Evolutionary conservation across 2,329 filamentous ascomycete genomes (phyloP).

Genomic region (Hymenoscyphus fructigenus): DNA sequence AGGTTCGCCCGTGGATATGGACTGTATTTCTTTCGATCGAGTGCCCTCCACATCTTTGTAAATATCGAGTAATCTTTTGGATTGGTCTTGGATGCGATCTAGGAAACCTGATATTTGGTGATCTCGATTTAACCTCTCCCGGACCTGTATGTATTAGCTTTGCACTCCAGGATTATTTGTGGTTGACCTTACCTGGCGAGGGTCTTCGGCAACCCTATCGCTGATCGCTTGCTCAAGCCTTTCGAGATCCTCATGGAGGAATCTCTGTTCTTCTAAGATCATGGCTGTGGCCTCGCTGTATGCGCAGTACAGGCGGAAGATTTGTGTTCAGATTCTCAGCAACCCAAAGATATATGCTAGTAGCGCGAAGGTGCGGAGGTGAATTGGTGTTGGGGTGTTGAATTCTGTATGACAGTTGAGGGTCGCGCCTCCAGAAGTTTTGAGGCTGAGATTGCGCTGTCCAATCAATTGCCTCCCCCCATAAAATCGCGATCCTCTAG

Average conservation of each 20-base stretch:
- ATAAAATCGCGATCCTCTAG: background rate
- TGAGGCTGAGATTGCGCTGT: slow-evolving; percentile 13
- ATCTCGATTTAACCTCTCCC: slow-evolving; percentile 84
- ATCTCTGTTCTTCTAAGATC: slow-evolving; percentile 90
- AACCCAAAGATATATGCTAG: background rate
- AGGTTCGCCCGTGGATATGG: slow-evolving; percentile 79
- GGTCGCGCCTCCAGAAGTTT: slow-evolving; percentile 16
- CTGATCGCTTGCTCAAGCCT: slow-evolving; percentile 91
- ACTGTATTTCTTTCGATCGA: slow-evolving; percentile 76
- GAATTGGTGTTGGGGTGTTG: background rate
- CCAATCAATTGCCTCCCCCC: slow-evolving; percentile 7
- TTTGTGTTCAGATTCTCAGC: background rate
- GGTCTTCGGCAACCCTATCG: slow-evolving; percentile 85
- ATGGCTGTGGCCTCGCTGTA: slow-evolving; percentile 44
- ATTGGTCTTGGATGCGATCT: slow-evolving; percentile 83
- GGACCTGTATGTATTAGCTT: slow-evolving; percentile 56
- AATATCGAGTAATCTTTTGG: slow-evolving; percentile 73
- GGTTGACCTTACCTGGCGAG: slow-evolving; percentile 67
- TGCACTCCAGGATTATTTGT: background rate
- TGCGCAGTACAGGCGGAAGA: background rate
- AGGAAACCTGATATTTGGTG: slow-evolving; percentile 89
- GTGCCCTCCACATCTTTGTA: slow-evolving; percentile 77
- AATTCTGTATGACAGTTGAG: background rate
- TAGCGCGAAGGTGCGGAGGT: background rate
- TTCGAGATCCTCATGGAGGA: slow-evolving; percentile 94